phyloP scores from a whole-genome alignment of 495 filamentous ascomycete genomes.

The Penicillium tannophilum region DNA sequence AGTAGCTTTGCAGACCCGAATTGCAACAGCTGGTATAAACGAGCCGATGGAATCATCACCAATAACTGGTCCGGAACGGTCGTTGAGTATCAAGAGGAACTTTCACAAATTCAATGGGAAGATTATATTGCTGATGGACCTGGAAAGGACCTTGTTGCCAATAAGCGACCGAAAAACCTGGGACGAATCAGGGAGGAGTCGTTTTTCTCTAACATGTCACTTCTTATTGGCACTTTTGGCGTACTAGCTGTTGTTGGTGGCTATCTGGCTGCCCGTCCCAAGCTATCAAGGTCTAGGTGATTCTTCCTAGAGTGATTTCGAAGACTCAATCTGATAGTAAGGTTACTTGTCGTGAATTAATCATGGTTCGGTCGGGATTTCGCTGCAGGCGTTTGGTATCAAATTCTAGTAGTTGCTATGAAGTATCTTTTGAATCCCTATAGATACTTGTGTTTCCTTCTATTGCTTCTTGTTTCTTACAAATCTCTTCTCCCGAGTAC shows the following conservation, averaged over 20 bases:
- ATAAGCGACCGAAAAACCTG: conserved; percentile 37
- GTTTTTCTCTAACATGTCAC: conserved; percentile 31
- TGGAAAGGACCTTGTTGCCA: conserved; percentile 30
- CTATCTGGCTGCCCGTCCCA: conserved; percentile 16
- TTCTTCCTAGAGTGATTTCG: background rate
- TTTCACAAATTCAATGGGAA: conserved; percentile 46
- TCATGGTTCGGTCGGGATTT: too few species aligned
- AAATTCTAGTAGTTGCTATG: too few species aligned
- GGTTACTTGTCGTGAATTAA: too few species aligned
- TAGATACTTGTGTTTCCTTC: too few species aligned
- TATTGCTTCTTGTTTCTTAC: too few species aligned
- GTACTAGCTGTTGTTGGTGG: conserved; percentile 22
- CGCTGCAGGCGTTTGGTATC: too few species aligned
- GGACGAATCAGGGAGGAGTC: conserved; percentile 50
- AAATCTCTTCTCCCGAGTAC: too few species aligned
- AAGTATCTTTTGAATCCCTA: too few species aligned
- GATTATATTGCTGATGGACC: conserved; percentile 49
- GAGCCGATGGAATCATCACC: conserved; percentile 52
- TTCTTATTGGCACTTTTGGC: conserved; percentile 37
- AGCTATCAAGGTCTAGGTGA: background rate
- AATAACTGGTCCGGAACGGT: conserved; percentile 59
- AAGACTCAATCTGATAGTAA: too few species aligned
- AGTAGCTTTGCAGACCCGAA: conserved; percentile 55
- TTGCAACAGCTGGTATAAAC: conserved; percentile 62
- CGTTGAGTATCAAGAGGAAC: conserved; percentile 50